Evolutionary conservation across 148 eudicot genomes (phyloP).

Genomic region (Vaccinium darrowii): DNA sequence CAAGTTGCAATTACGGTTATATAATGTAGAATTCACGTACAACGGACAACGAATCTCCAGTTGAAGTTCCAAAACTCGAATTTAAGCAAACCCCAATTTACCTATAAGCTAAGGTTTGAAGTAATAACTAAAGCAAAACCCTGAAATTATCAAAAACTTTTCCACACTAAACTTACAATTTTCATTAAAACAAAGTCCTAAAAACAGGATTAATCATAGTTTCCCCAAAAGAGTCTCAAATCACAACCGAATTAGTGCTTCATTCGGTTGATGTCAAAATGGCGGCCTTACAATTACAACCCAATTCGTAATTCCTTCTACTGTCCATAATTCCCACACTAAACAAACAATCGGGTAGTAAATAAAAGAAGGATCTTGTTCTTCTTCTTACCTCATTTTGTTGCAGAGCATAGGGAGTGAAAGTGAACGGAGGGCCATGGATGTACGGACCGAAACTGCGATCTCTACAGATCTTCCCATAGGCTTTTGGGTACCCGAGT

Average conservation of each 20-base stretch:
- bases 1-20: neutral
- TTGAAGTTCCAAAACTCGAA: neutral
- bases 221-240: neutral
- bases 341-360: neutral
- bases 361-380: neutral
- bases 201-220: neutral
- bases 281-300: no score
- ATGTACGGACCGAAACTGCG: constrained; percentile 57
- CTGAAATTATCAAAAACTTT: neutral
- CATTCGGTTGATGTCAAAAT: neutral
- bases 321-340: neutral
- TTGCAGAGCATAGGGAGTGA: constrained; percentile 55
- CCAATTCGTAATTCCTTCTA: neutral
- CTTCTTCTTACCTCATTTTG: constrained; percentile 48
- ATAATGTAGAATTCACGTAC: neutral
- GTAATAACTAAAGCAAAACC: neutral
- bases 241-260: neutral
- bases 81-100: neutral
- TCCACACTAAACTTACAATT: neutral
- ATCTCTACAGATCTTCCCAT: constrained; percentile 76
- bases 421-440: constrained; percentile 78
- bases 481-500: constrained; percentile 90
- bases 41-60: neutral
- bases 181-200: neutral
- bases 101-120: neutral